phyloP scores from a whole-genome alignment of 2,329 filamentous ascomycete genomes.

The Thermothelomyces thermophilus region DNA sequence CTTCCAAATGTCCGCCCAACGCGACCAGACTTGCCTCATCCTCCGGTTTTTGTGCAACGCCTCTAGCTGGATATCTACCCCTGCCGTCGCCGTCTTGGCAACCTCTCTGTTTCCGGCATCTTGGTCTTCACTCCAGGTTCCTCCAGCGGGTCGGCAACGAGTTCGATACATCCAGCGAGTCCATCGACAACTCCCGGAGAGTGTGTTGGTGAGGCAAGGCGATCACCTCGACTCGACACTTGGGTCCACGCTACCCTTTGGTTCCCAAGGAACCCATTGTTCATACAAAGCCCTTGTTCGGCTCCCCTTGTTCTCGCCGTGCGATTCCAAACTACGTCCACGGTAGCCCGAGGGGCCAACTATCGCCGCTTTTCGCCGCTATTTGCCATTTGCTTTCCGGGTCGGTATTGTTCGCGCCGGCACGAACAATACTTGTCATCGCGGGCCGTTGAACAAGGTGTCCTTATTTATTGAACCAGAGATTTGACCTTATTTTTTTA shows the following conservation, averaged over 20 bases:
- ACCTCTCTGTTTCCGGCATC: background rate
- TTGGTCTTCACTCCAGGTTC: background rate
- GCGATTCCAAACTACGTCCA: background rate
- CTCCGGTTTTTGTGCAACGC: background rate
- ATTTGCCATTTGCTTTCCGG: background rate
- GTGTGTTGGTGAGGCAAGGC: background rate
- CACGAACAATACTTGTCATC: background rate
- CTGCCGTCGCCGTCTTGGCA: background rate
- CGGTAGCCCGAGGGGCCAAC: constrained; percentile 2
- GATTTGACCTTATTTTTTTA: background rate
- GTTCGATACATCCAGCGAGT: background rate
- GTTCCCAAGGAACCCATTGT: background rate
- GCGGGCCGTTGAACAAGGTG: background rate
- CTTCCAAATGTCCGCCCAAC: background rate
- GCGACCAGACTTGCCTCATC: background rate
- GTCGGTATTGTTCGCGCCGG: constrained; percentile 8
- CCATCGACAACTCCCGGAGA: too few species aligned
- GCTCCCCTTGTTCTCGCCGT: background rate
- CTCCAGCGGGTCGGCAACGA: background rate
- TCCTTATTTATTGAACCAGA: background rate
- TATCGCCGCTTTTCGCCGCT: background rate
- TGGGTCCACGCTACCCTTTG: background rate
- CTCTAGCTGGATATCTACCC: constrained; percentile 1
- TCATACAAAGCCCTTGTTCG: background rate
- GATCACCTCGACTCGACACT: background rate